Evolutionary conservation across 208 protist species (phyloP), one percentile per base, ranked within the genome.

Genomic region (Lotmaria passim): DNA sequence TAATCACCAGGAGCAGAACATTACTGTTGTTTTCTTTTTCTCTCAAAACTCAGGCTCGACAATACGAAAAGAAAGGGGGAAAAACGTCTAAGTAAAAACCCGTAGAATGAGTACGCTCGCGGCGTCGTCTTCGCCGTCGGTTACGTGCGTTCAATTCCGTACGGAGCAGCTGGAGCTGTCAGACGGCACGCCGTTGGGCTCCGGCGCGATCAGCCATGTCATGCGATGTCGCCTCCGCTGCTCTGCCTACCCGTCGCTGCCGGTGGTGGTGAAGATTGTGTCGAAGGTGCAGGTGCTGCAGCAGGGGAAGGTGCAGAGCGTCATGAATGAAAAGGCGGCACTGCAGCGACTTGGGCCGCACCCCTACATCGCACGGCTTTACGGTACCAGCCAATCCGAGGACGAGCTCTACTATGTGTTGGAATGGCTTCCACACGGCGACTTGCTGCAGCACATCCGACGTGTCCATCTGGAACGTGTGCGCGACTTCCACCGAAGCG

Each of bases 381-480:
- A 90, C 75, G 87, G 90, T 65, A 96, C 94, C n/a, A 70, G 73
- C 6, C 94, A 97, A 73, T 91, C 87, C 2, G 84, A 86, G 47
- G 91, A 97, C 55, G 91, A 97, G 71, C 78, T 97, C 24, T 97
- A 95, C 78, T 96, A 91, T 68, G 92, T 98, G 26, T 71, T 98
- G 61, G 96, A 98, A 81, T 93, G 84, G 55, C 85, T 98, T 2
- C 91, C 96, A 39, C 82, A 97, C 41, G 97, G 97, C 23, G 96
- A 98, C 64, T 72, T 99, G 12, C 74, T 97, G 21, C 82, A 95
- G 75, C 90, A 96, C 73, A 94, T 96, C 30, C 81, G 89, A 21
- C 75, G 75, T 7, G 61, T 67, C 17, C 65, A 71, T 26, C 30
- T 61, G 12, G 46, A 86, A 33, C 78, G 86, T 5, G 59, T 87